Percentiles rank a stretch among this genome's conserved stretches.
Evolutionary conservation across 192 early-diverging fungal genomes (phyloP).

Genomic region (Linnemannia schmuckeri): DNA sequence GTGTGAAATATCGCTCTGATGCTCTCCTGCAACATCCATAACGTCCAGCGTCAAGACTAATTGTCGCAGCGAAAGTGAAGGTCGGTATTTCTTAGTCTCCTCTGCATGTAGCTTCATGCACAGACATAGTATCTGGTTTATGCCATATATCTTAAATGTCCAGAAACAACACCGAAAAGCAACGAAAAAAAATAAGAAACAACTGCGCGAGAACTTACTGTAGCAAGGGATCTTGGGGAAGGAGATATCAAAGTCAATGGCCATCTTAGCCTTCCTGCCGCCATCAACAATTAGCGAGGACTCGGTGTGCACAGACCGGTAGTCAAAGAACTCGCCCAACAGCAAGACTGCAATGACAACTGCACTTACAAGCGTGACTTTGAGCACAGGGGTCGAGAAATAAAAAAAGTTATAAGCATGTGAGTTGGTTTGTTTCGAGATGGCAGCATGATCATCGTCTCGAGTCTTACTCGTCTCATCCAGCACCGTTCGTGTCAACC

Average conservation of each 20-base stretch:
- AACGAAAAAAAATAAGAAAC: not conserved
- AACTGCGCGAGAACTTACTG: constrained; percentile 59
- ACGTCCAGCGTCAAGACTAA: constrained; percentile 92
- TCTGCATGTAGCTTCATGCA: not conserved
- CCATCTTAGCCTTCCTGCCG: constrained; percentile 88
- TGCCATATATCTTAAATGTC: constrained; percentile 59
- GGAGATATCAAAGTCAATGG: constrained; percentile 90
- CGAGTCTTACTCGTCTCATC: too few species aligned
- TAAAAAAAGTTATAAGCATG: not conserved
- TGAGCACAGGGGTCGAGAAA: not conserved
- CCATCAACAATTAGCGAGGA: constrained; percentile 88
- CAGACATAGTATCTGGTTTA: not conserved
- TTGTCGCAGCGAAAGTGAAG: not conserved
- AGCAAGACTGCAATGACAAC: constrained; percentile 83
- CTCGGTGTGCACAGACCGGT: constrained; percentile 72
- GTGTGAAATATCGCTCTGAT: constrained; percentile 84
- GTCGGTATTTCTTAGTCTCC: not conserved
- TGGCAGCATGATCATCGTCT: too few species aligned
- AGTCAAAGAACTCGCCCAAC: constrained; percentile 87
- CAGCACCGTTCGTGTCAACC: too few species aligned
- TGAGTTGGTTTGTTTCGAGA: too few species aligned
- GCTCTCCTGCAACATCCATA: constrained; percentile 94
- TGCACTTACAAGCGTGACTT: constrained; percentile 84
- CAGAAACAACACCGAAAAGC: not conserved
- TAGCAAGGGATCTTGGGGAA: constrained; percentile 94